Evolutionary conservation across 2,329 filamentous ascomycete genomes (phyloP).

Genomic region (Ascochyta clinopodiicola): DNA sequence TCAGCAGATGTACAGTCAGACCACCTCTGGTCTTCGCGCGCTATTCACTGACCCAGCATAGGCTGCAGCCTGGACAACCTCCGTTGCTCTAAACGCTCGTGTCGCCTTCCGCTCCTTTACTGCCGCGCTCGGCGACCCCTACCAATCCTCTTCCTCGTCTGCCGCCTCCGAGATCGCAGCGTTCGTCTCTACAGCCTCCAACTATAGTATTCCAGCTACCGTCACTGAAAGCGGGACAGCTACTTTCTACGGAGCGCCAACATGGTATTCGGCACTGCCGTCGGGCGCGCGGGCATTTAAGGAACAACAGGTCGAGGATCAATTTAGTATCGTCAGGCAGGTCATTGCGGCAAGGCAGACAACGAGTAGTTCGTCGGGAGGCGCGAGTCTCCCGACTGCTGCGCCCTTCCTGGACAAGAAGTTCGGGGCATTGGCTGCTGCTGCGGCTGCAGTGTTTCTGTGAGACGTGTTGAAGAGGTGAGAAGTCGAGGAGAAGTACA

Average conservation of each 20-base stretch:
- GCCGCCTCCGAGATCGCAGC: slow-evolving; percentile 36
- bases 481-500: neutral
- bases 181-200: slow-evolving; percentile 30
- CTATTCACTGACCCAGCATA: slow-evolving; percentile 14
- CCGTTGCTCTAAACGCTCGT: slow-evolving; percentile 35
- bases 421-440: slow-evolving; percentile 39
- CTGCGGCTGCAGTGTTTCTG: slow-evolving; percentile 36
- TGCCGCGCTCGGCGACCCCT: slow-evolving; percentile 28
- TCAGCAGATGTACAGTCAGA: slow-evolving; percentile 24
- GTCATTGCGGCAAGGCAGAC: slow-evolving; percentile 27
- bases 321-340: slow-evolving; percentile 38
- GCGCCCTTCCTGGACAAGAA: slow-evolving; percentile 27
- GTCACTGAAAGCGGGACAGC: slow-evolving; percentile 32
- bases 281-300: slow-evolving; percentile 36
- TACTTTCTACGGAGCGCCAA: slow-evolving; percentile 33
- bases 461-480: slow-evolving; percentile 10
- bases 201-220: slow-evolving; percentile 35
- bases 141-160: slow-evolving; percentile 35
- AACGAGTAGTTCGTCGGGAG: slow-evolving; percentile 24
- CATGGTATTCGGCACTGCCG: slow-evolving; percentile 41
- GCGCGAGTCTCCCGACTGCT: slow-evolving; percentile 31
- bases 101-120: slow-evolving; percentile 33
- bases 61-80: slow-evolving; percentile 37
- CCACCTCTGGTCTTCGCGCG: neutral
- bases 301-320: slow-evolving; percentile 39